phyloP scores from a whole-genome alignment of 345 rosid species.

The Sisymbrium altissimum region DNA sequence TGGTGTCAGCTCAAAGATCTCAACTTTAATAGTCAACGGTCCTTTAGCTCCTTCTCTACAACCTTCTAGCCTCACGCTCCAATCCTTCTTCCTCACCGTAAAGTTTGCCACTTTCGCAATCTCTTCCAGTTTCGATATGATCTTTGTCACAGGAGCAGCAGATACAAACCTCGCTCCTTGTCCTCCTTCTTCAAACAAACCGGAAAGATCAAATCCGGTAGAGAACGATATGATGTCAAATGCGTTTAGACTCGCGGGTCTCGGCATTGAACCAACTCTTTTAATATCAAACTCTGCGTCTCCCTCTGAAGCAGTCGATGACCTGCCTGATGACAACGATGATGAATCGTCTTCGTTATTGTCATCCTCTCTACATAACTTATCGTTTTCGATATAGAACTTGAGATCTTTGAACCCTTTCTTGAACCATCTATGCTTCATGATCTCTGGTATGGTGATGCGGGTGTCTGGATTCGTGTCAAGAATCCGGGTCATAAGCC shows the following conservation, averaged over 20 bases:
- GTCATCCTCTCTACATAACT: slow-evolving; percentile 35
- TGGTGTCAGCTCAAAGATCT: slow-evolving; percentile 61
- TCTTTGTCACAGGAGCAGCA: slow-evolving; percentile 54
- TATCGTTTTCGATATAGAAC: slow-evolving; percentile 43
- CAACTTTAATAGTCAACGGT: slow-evolving; percentile 56
- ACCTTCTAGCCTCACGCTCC: slow-evolving; percentile 68
- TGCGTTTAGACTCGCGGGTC: slow-evolving; percentile 68
- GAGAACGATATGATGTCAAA: slow-evolving; percentile 87
- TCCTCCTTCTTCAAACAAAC: slow-evolving; percentile 63
- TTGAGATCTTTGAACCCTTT: slow-evolving; percentile 53
- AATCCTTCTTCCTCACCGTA: slow-evolving; percentile 72
- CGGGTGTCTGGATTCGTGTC: slow-evolving; percentile 75
- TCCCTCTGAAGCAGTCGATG: slow-evolving; percentile 37
- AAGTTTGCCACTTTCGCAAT: slow-evolving; percentile 53
- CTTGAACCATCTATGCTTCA: slow-evolving; percentile 75
- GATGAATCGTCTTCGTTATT: slow-evolving; percentile 33
- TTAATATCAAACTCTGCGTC: slow-evolving; percentile 25
- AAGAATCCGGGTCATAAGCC: slow-evolving; percentile 59
- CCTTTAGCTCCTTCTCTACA: slow-evolving; percentile 63
- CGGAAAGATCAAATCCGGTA: slow-evolving; percentile 64
- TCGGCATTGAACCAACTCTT: slow-evolving; percentile 41
- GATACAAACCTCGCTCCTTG: slow-evolving; percentile 58
- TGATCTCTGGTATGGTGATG: slow-evolving; percentile 63
- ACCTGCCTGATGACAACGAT: slow-evolving; percentile 35
- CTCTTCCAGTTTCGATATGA: slow-evolving; percentile 63